Base-by-base conservation (phyloP, 495 filamentous ascomycete genomes). In the Copromyces sp. region DNA sequence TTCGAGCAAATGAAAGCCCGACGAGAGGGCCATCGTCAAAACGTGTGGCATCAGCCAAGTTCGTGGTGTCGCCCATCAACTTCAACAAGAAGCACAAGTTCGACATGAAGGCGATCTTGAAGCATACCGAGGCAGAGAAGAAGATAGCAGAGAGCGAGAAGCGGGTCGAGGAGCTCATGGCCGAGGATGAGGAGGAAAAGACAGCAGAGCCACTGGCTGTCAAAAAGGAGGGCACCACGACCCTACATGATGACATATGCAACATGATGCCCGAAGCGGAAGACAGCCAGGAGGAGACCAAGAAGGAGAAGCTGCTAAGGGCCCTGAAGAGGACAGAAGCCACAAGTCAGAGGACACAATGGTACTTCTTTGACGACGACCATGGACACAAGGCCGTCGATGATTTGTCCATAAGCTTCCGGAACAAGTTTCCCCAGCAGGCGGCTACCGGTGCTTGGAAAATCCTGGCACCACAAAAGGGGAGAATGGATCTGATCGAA, bases 281-380 rank as follows among this genome's bases (percentile, higher is more conserved):
- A 2, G 72, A 68, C n/a, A 80, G 85, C 3, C 86, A 88, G 68
- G 86, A 89, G 70, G 88, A 86, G 39, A 81, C 84, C 35, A 86
- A 81, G 8, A 80, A 86, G 3, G 82, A 83, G 68, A 90, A 89
- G 78, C 80, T 95, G 9, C 81, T 90, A 42, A 85, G 87, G 70
- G 93, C 93, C 42, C 86, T 96, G 41, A 86, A 89, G 74, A 87
- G 94, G 74, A 95, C 92, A 9, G 91, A 94, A 72, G 90, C 90
- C 11, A 86, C 89, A 45, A 85, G 87, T 17, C 76, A 86, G 16
- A 85, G 87, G 24, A 87, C 85, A 45, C 79, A 83, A 20, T 95
- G 89, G 87, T 88, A 87, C 69, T 95, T 96, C 79, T 92, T 93
- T 75, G 82, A 86, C 29, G 69, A 79, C 11, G 39, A 74, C 17